A percentile compares a stretch with the other conserved stretches of the same genome.
phyloP scores from a whole-genome alignment of 257 asterid species.

The Solanum arcanum region DNA sequence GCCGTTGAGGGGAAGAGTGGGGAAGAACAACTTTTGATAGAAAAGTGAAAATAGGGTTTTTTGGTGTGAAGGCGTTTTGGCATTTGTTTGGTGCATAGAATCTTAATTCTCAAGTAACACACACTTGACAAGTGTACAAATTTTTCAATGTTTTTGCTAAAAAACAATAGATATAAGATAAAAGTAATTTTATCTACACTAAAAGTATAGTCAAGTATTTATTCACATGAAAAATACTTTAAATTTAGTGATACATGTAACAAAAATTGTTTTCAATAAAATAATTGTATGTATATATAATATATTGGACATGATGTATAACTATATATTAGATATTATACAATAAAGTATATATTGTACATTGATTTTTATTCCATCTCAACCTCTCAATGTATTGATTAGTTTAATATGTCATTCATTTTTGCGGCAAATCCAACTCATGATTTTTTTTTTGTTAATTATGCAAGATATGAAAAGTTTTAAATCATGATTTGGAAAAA shows the following conservation, averaged over 20 bases:
- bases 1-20: not conserved
- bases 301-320: not conserved
- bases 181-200: not conserved
- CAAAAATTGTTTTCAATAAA: too few relatives aligned
- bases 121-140: not conserved
- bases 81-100: not conserved
- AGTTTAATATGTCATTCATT: too few relatives aligned
- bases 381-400: too few relatives aligned
- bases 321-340: not conserved
- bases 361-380: too few relatives aligned
- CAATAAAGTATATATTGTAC: not conserved
- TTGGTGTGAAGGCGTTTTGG: not conserved
- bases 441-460: too few relatives aligned
- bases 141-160: not conserved
- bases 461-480: too few relatives aligned
- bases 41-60: not conserved
- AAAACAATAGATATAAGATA: too few relatives aligned
- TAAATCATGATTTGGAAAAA: too few relatives aligned
- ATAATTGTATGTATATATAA: too few relatives aligned
- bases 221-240: too few relatives aligned
- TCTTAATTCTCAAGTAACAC: not conserved
- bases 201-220: too few relatives aligned
- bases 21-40: not conserved
- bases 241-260: not conserved
- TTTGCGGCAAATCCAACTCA: too few relatives aligned